Conservation (phyloP, 129 eudicot genomes). For the Kitagawia praeruptora region DNA sequence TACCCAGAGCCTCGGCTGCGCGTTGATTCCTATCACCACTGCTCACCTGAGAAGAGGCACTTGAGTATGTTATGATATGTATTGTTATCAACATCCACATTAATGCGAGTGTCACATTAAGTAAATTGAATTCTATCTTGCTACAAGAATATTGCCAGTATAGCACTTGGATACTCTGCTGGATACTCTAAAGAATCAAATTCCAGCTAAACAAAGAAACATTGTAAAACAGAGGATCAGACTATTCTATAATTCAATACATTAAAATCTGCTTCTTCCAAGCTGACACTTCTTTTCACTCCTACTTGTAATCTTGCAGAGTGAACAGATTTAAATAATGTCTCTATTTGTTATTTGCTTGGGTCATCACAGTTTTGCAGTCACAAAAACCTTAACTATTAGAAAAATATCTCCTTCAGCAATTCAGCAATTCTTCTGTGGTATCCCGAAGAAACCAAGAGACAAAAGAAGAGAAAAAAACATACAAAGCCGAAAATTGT, state of each 20-base stretch:
- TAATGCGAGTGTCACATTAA: neutral
- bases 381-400: neutral
- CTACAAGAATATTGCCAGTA: neutral
- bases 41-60: conserved; percentile 38
- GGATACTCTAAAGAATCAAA: neutral
- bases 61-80: neutral
- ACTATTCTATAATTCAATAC: neutral
- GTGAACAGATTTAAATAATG: neutral
- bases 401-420: neutral
- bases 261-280: conserved; percentile 2
- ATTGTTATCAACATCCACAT: neutral
- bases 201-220: neutral
- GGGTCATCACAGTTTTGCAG: neutral
- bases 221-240: neutral
- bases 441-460: neutral
- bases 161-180: neutral
- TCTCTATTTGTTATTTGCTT: neutral
- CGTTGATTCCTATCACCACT: conserved; percentile 87
- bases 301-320: neutral
- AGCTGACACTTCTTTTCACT: neutral
- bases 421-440: neutral
- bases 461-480: neutral
- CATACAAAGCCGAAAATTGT: neutral
- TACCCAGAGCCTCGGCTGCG: conserved; percentile 76
- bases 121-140: neutral